Base-by-base conservation (phyloP, 169 alveolate genomes). In the Plasmodium cynomolgi region DNA sequence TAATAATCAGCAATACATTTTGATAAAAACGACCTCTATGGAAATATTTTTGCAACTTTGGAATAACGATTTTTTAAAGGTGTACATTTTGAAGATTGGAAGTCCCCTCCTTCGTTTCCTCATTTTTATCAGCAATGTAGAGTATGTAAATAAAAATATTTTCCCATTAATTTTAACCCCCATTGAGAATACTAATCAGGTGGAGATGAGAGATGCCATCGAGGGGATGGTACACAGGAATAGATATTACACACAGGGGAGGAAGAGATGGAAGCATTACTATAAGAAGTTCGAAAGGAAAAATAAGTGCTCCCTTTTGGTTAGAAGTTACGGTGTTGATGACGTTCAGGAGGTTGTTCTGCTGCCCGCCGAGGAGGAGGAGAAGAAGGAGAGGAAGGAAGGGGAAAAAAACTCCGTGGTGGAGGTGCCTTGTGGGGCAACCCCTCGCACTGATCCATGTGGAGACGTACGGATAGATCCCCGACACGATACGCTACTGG, bases 21-120 rank as follows among this genome's bases (percentile, higher is more conserved):
- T 90, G 74, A 90, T 90, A 1, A 90, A 90, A 50, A 80, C 94
- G 2, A 74, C 82, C 9, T 79, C 94, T 3, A 79, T 90, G 91
- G 94, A 90, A 62, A 90, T 90, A 58, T 80, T 80, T 15, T 68
- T 90, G 31, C 94, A 90, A n/a, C 26, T 90, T 23, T 90, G 94
- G 94, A 90, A 90, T 44, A 90, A 90, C 23, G 94, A 90, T 11
- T 90, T 81, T 37, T 26, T 90, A 20, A 90, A 90, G 20, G 1
- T 80, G 0, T 68, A 17, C 37, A 62, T 90, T 37, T 90, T 90
- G 44, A 80, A 90, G 41, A 80, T 90, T 8, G 94, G 94, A 1
- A 90, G 50, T 29, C 56, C 91, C 15, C n/a, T 90, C 26, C 68
- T 90, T 23, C 56, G 81, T 3, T 90, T 90, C 54, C 73, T 90